These are phyloP conservation scores for Cystobasidiopsis lactophilus DNA, from an alignment of 768 basidiomycete genomes.

Conservation along the genomic window DNA sequence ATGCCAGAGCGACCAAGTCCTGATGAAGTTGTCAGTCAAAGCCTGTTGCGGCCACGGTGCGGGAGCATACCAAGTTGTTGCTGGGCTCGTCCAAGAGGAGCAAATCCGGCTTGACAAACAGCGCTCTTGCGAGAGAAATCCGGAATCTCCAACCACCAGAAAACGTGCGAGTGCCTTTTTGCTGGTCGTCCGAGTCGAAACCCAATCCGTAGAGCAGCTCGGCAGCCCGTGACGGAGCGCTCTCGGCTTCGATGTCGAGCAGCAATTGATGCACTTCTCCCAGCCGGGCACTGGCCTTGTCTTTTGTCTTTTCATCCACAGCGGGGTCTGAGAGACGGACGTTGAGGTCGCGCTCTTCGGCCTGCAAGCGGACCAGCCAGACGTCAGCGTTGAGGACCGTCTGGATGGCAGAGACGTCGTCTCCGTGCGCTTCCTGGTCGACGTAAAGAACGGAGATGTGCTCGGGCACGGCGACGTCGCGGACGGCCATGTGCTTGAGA, in stretches of 20 bases:
- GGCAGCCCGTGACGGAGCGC: slow-evolving; percentile 82
- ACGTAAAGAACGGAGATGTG: slow-evolving; percentile 96
- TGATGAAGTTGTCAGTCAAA: background rate
- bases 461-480: slow-evolving; percentile 71
- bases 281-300: slow-evolving; percentile 29
- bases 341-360: slow-evolving; percentile 60
- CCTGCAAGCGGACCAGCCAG: slow-evolving; percentile 78
- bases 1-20: background rate
- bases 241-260: slow-evolving; percentile 96
- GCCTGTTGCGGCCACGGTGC: background rate
- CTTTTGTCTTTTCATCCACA: slow-evolving; percentile 6
- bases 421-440: slow-evolving; percentile 91
- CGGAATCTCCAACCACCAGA: slow-evolving; percentile 89
- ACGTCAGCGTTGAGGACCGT: slow-evolving; percentile 99
- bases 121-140: slow-evolving; percentile 73
- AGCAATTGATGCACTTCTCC: slow-evolving; percentile 73
- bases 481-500: slow-evolving; percentile 75
- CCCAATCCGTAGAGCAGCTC: slow-evolving; percentile 77
- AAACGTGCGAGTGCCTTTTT: slow-evolving; percentile 26
- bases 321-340: slow-evolving; percentile 32
- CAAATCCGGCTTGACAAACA: slow-evolving; percentile 64
- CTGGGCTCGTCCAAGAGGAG: slow-evolving; percentile 28
- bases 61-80: slow-evolving; percentile 63
- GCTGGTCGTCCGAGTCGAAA: slow-evolving; percentile 71
- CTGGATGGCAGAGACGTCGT: slow-evolving; percentile 74